Base-by-base conservation (phyloP, 1,284 basidiomycete genomes). In the Phlebopus sp. region DNA sequence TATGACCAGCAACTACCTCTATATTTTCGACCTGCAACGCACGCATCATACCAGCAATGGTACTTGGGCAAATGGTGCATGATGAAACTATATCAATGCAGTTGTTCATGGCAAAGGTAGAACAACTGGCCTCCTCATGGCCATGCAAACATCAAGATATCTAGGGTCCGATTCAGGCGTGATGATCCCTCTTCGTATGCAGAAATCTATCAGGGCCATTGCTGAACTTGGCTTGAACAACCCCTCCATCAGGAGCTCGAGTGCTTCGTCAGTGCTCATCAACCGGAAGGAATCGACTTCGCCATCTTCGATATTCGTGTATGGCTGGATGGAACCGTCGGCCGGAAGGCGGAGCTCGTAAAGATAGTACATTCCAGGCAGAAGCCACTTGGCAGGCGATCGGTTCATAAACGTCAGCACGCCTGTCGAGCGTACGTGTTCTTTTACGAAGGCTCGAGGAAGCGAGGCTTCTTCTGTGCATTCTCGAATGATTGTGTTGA, bases 161-260 rank as follows among this genome's bases (percentile, higher is more conserved):
- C 52, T 58, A 6, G 69, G 63, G 55, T 81, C 78, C 23, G 71
- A 56, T 42, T 60, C 57, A 64, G 54, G 73, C 1, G 76, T 77
- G 29, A 79, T 61, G 37, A 74, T 62, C 2, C 76, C 76, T 46
- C 76, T 76, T 42, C 77, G 67, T 37, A 79, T 62, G 51, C 78
- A 63, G 56, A 81, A 81, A 53, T 79, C 75, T 19, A 80, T 63
- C 39, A 80, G 63, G 5, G 76, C 74, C 51, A 80, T 59, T 6
- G 75, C 79, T 49, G 76, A 80, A 53, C 77, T 79, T 7, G 77
- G 70, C 55, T 81, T 81, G 68, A 80, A 81, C 45, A 67, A 59
- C 21, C 69, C 68, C 4, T 61, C 58, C 4, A 72, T 54, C 6
- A 81, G 57, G 15, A 66, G 66, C 2, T 66, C 56, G 43, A 78